Conservation (phyloP, 1,139 yeast genomes). For the Blastobotrys elegans region DNA sequence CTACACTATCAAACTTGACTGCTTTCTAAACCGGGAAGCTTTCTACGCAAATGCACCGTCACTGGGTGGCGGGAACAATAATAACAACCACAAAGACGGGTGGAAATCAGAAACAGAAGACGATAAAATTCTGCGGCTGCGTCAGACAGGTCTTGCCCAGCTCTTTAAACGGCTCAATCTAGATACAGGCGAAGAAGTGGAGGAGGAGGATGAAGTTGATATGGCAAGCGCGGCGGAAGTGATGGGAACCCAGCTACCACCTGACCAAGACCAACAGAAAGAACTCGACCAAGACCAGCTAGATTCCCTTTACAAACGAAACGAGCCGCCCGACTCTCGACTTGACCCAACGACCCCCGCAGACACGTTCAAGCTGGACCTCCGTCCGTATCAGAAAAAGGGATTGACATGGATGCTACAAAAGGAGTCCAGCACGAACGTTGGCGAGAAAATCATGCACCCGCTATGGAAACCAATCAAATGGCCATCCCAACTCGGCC, state of each 20-base stretch:
- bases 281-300: constrained; percentile 67
- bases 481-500: constrained; percentile 56
- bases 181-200: constrained; percentile 17
- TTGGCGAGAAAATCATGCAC: constrained; percentile 53
- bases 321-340: constrained; percentile 41
- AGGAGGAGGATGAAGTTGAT: constrained; percentile 15
- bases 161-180: constrained; percentile 51
- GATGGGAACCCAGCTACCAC: constrained; percentile 31
- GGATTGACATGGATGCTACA: constrained; percentile 80
- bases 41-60: constrained; percentile 37
- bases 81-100: constrained; percentile 13
- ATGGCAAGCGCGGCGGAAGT: constrained; percentile 25
- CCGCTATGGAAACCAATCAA: constrained; percentile 80
- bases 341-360: constrained; percentile 61
- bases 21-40: constrained; percentile 50
- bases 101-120: constrained; percentile 44
- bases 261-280: constrained; percentile 27
- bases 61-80: constrained; percentile 15
- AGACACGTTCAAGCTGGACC: constrained; percentile 48
- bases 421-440: constrained; percentile 33
- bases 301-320: constrained; percentile 64
- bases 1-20: constrained; percentile 58
- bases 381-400: constrained; percentile 71
- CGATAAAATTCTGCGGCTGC: constrained; percentile 48
- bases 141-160: constrained; percentile 54